Evolutionary conservation across 1,139 yeast species (phyloP).

Genomic region (Blastobotrys raffinosifermentans): DNA sequence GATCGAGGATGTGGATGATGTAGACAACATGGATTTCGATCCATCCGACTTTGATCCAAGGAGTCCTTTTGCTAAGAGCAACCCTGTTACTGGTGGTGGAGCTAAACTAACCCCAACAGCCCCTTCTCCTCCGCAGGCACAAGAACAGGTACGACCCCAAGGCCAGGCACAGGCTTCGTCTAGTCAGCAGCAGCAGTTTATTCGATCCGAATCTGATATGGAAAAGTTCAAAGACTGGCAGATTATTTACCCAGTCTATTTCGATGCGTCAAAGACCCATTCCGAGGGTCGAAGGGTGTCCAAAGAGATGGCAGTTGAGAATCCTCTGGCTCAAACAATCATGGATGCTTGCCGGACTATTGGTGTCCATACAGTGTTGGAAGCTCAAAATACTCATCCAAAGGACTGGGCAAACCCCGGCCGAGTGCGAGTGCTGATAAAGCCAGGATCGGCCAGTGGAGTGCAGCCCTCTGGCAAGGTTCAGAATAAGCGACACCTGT

Average conservation of each 20-base stretch:
- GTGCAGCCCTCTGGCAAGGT: conserved; percentile 20
- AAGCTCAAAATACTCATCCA: conserved; percentile 82
- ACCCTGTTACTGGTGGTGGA: conserved; percentile 13
- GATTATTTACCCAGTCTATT: conserved; percentile 84
- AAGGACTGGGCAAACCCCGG: conserved; percentile 98
- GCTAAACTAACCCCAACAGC: conserved; percentile 17
- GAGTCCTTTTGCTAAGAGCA: conserved; percentile 31
- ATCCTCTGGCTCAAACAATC: conserved; percentile 81
- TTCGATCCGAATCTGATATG: conserved; percentile 38
- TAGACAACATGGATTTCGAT: conserved; percentile 90
- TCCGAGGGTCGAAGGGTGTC: conserved; percentile 81
- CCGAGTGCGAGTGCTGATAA: conserved; percentile 69
- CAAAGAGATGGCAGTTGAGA: conserved; percentile 59
- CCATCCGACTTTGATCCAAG: conserved; percentile 82
- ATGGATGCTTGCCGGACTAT: conserved; percentile 54
- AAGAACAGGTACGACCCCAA: conserved; percentile 1
- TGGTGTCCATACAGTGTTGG: conserved; percentile 36
- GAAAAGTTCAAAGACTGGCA: conserved; percentile 64
- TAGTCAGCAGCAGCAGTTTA: conserved; percentile 1
- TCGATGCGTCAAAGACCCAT: conserved; percentile 71
- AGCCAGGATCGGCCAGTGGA: conserved; percentile 26
- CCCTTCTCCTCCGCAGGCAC: conserved; percentile 3
- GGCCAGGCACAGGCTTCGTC: conserved; percentile 5
- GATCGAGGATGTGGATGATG: conserved; percentile 72
- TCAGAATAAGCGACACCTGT: conserved; percentile 60